phyloP scores from a whole-genome alignment of 495 filamentous ascomycete genomes.

The Hyaloscypha finlandica region DNA sequence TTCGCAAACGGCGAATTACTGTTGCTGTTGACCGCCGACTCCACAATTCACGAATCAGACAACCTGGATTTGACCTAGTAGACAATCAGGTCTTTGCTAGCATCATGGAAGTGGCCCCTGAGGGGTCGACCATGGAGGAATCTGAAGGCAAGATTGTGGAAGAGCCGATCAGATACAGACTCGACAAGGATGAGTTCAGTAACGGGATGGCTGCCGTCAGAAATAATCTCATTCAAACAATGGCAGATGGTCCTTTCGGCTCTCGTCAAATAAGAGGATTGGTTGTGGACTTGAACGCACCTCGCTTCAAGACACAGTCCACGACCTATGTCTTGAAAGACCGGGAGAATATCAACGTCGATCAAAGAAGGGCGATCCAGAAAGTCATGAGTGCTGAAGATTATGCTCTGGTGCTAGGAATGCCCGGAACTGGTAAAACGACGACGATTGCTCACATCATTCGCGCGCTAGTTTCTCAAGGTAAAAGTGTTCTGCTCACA shows the following conservation, averaged over 20 bases:
- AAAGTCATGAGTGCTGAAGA: conserved; percentile 95
- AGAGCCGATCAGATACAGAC: conserved; percentile 70
- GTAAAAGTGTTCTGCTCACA: conserved; percentile 89
- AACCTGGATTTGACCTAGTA: conserved; percentile 69
- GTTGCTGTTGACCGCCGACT: conserved; percentile 87
- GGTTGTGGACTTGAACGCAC: conserved; percentile 71
- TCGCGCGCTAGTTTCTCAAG: conserved; percentile 81
- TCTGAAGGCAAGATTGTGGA: conserved; percentile 47
- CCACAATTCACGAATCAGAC: conserved; percentile 78
- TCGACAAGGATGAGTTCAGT: conserved; percentile 98
- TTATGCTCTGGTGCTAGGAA: conserved; percentile 92
- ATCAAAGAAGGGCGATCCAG: conserved; percentile 81
- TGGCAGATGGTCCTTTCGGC: conserved; percentile 76
- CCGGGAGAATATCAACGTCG: conserved; percentile 71
- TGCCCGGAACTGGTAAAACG: conserved; percentile 98
- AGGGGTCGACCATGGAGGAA: conserved; percentile 47
- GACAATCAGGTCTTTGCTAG: conserved; percentile 84
- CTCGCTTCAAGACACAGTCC: conserved; percentile 67
- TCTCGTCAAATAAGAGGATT: conserved; percentile 73
- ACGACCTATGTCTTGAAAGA: conserved; percentile 59
- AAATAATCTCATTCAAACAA: conserved; percentile 88
- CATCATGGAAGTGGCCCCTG: conserved; percentile 80
- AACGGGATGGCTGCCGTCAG: conserved; percentile 95
- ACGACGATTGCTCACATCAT: conserved; percentile 98
- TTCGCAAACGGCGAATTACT: conserved; percentile 70